Evolutionary conservation across 768 basidiomycete genomes (phyloP).

Genomic region (Crepidotus variabilis): DNA sequence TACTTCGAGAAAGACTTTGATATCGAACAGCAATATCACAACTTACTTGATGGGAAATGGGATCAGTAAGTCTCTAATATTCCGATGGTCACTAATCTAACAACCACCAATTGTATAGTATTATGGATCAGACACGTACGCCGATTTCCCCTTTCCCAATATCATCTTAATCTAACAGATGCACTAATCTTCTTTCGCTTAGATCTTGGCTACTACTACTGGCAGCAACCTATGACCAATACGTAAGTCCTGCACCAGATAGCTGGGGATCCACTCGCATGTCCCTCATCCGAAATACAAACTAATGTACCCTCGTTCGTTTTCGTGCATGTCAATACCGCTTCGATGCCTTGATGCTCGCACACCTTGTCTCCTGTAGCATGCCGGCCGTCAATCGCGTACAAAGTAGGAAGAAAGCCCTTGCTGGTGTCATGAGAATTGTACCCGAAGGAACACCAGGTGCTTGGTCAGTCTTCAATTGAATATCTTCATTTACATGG

Average conservation of each 20-base stretch:
- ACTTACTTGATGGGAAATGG: conserved; percentile 61
- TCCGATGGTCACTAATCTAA: neutral
- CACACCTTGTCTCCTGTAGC: conserved; percentile 19
- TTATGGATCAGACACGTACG: conserved; percentile 71
- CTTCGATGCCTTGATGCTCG: neutral
- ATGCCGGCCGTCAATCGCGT: conserved; percentile 52
- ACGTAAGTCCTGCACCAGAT: conserved; percentile 29
- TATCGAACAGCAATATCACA: conserved; percentile 58
- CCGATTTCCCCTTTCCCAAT: neutral
- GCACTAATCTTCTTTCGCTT: neutral
- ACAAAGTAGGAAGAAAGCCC: conserved; percentile 50
- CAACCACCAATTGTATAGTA: conserved; percentile 25
- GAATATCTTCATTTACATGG: neutral
- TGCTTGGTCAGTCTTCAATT: conserved; percentile 41
- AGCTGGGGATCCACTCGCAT: neutral
- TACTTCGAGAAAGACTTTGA: conserved; percentile 62
- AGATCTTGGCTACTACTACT: conserved; percentile 62
- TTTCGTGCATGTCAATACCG: neutral
- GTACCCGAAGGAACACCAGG: conserved; percentile 57
- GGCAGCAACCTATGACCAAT: conserved; percentile 70
- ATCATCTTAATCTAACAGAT: neutral
- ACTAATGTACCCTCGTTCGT: neutral
- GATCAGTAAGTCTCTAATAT: conserved; percentile 40
- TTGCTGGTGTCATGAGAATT: conserved; percentile 63
- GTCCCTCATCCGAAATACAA: neutral